Evolutionary conservation across 2,329 filamentous ascomycete genomes (phyloP).

Genomic region (Botrytis galanthina): DNA sequence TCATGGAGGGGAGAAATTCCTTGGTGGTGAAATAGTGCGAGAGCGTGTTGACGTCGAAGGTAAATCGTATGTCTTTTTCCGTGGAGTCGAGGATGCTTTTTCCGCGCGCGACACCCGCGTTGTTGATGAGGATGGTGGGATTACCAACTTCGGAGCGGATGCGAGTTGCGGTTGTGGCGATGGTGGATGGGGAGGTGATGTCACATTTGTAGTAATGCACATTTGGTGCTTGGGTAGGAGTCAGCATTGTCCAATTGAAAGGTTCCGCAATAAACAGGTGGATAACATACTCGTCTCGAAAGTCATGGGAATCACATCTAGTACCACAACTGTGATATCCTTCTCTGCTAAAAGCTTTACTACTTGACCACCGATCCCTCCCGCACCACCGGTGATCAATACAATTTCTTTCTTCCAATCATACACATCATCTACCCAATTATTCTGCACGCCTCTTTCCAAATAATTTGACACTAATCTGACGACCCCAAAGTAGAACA

Average conservation of each 20-base stretch:
- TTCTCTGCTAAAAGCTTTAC: conserved; percentile 63
- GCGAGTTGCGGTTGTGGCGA: conserved; percentile 50
- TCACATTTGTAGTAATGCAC: conserved; percentile 71
- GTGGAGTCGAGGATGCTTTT: conserved; percentile 58
- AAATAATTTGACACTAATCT: conserved; percentile 50
- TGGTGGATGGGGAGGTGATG: conserved; percentile 56
- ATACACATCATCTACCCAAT: conserved; percentile 54
- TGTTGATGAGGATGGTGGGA: conserved; percentile 71
- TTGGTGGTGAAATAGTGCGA: conserved; percentile 65
- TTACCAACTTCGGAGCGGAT: conserved; percentile 58
- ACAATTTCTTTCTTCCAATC: conserved; percentile 69
- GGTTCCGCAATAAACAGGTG: background rate
- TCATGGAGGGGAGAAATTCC: conserved; percentile 66
- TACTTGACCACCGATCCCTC: conserved; percentile 68
- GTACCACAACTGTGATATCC: conserved; percentile 65
- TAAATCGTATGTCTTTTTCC: conserved; percentile 60
- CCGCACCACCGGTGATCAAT: conserved; percentile 71
- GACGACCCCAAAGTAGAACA: conserved; percentile 53
- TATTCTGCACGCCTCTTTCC: conserved; percentile 49
- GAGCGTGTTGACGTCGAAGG: conserved; percentile 69
- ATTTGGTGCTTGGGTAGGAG: conserved; percentile 43
- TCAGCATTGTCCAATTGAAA: background rate
- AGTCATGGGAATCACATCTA: conserved; percentile 65
- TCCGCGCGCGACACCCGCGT: conserved; percentile 63
- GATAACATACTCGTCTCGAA: conserved; percentile 48